Conservation (phyloP, 371 early-diverging fungal species). For the Syncephalis plumigaleata region DNA sequence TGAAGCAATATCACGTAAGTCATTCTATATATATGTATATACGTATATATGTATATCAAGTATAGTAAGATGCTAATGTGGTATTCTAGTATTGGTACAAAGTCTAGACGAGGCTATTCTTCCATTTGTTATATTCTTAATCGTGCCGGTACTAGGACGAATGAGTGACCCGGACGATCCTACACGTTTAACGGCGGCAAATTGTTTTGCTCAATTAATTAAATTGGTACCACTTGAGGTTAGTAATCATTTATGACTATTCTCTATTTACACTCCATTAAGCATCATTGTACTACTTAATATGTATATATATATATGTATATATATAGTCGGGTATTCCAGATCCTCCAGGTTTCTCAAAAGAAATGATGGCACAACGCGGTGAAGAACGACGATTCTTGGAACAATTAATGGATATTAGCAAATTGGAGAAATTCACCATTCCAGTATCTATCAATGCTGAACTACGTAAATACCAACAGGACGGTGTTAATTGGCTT, state of each 20-base stretch:
- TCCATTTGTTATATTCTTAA: conserved; percentile 88
- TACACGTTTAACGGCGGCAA: conserved; percentile 74
- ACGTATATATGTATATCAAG: conserved; percentile 10
- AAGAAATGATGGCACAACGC: conserved; percentile 56
- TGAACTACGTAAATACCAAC: conserved; percentile 85
- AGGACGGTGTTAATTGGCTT: conserved; percentile 96
- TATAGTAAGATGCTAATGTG: conserved; percentile 13
- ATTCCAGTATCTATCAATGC: conserved; percentile 88
- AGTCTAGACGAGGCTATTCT: conserved; percentile 53
- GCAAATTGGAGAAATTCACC: conserved; percentile 63
- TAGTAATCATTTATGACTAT: conserved; percentile 8
- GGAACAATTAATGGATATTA: conserved; percentile 77
- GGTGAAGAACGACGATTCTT: conserved; percentile 78
- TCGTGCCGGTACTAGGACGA: conserved; percentile 92
- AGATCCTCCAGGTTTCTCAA: conserved; percentile 75
- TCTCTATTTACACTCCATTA: too few relatives aligned
- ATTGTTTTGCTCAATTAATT: conserved; percentile 87
- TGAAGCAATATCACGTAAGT: conserved; percentile 45
- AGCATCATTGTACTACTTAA: background rate
- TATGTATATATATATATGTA: conserved; percentile 8
- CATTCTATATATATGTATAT: too few relatives aligned
- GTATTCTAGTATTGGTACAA: conserved; percentile 35
- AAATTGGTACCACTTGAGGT: conserved; percentile 80
- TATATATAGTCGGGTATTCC: conserved; percentile 40
- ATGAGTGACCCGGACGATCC: conserved; percentile 90